phyloP scores from a whole-genome alignment of 202 grass and related monocot species.

The Zoysia matrella region DNA sequence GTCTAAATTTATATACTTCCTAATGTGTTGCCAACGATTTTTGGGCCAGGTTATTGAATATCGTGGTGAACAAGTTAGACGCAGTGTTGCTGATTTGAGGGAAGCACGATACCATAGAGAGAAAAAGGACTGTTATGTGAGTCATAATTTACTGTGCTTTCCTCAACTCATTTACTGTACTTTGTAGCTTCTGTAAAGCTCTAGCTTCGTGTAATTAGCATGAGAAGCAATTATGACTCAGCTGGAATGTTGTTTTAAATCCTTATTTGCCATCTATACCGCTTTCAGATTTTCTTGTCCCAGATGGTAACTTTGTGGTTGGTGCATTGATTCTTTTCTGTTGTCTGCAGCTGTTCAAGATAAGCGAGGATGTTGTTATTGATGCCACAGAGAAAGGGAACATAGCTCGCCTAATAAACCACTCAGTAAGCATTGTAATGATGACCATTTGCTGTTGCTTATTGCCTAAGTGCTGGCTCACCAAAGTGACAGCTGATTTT shows the following conservation, averaged over 20 bases:
- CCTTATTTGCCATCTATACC: not conserved
- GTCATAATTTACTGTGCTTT: slow-evolving; percentile 34
- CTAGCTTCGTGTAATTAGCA: not conserved
- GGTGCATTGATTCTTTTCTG: slow-evolving; percentile 12
- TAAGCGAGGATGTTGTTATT: slow-evolving; percentile 91
- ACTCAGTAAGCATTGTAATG: slow-evolving; percentile 55
- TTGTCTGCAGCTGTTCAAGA: slow-evolving; percentile 90
- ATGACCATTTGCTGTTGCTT: not conserved
- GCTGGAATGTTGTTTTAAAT: not conserved
- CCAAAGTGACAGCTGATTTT: not conserved
- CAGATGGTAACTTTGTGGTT: slow-evolving; percentile 1
- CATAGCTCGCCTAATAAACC: slow-evolving; percentile 90
- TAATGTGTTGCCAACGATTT: slow-evolving; percentile 12
- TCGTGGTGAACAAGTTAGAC: slow-evolving; percentile 38
- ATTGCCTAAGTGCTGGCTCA: slow-evolving; percentile 4
- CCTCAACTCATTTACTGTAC: not conserved
- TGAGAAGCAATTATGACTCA: too few relatives aligned
- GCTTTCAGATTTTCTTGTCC: not conserved
- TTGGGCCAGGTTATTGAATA: slow-evolving; percentile 74
- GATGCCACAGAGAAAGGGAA: slow-evolving; percentile 95
- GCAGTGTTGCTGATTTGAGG: slow-evolving; percentile 88
- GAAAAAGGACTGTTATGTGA: slow-evolving; percentile 97
- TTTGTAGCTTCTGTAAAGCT: not conserved
- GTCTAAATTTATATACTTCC: not conserved
- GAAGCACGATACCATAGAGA: slow-evolving; percentile 80